phyloP scores from a whole-genome alignment of 148 eudicot species.

The Rhododendron mucronatum region DNA sequence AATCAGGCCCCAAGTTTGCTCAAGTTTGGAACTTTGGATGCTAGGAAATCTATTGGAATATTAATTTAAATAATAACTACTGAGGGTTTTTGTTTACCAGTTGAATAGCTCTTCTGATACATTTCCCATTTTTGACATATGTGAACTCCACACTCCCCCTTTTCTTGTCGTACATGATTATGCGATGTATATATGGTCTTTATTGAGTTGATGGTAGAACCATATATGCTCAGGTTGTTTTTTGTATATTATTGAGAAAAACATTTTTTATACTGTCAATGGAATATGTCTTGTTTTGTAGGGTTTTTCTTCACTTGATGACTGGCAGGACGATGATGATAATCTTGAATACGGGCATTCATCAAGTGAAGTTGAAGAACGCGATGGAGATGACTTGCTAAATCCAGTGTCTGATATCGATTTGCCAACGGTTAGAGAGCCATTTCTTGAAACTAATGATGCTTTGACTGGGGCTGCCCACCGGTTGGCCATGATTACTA shows the following conservation, averaged over 20 bases:
- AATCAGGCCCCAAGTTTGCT: neutral
- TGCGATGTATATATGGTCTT: neutral
- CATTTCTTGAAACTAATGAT: conserved; percentile 46
- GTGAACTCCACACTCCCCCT: neutral
- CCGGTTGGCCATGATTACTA: conserved; percentile 54
- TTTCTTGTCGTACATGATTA: neutral
- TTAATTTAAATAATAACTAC: neutral
- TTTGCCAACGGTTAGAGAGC: conserved; percentile 48
- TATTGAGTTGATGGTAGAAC: neutral
- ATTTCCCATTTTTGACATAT: neutral
- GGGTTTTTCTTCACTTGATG: conserved; percentile 54
- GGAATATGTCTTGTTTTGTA: conserved; percentile 14
- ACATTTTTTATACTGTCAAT: neutral
- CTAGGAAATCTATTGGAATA: neutral
- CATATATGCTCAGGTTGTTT: neutral
- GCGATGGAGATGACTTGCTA: conserved; percentile 70
- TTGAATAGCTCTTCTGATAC: neutral
- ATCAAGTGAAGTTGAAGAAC: conserved; percentile 80
- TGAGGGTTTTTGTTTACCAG: neutral
- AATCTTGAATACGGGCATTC: conserved; percentile 37
- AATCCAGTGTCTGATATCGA: conserved; percentile 76
- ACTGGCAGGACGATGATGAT: conserved; percentile 50
- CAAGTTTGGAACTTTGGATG: neutral
- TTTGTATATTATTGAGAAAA: neutral
- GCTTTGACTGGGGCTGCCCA: conserved; percentile 58